Conservation (phyloP, 805 yeast species). For the Saccharomyces paradoxus region DNA sequence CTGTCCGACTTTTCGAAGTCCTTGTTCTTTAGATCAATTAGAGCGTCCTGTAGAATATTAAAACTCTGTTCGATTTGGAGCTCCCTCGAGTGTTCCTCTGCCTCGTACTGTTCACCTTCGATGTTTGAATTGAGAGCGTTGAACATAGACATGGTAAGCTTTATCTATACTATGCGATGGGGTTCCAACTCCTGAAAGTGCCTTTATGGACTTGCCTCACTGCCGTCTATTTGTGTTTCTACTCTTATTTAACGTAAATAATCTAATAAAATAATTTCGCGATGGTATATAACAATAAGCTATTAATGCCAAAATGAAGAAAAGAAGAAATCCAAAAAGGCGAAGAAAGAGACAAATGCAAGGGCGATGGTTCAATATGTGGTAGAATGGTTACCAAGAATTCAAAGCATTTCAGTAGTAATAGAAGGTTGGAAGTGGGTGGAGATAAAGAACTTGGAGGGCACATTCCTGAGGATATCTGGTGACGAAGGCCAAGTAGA, state of each 20-base stretch:
- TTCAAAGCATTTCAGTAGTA: slow-evolving; percentile 13
- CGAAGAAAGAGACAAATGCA: neutral
- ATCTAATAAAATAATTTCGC: neutral
- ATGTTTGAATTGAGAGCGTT: slow-evolving; percentile 72
- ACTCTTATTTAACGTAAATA: neutral
- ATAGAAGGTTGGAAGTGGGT: slow-evolving; percentile 9
- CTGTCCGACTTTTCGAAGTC: slow-evolving; percentile 42
- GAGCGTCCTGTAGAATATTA: slow-evolving; percentile 62
- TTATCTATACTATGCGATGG: neutral
- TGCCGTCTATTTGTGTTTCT: neutral
- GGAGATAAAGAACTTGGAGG: slow-evolving; percentile 1
- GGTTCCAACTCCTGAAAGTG: neutral
- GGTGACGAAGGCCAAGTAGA: slow-evolving; percentile 2
- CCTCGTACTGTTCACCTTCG: slow-evolving; percentile 59
- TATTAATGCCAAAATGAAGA: neutral
- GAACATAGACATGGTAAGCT: slow-evolving; percentile 46
- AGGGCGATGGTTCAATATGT: neutral
- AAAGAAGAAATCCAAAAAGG: neutral
- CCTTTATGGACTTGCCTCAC: neutral
- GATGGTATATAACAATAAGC: neutral
- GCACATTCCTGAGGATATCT: neutral
- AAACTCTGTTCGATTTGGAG: slow-evolving; percentile 83
- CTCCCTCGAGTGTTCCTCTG: slow-evolving; percentile 87
- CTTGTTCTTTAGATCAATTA: slow-evolving; percentile 47
- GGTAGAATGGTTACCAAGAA: slow-evolving; percentile 9